Conservation (phyloP, 345 rosid genomes). For the Gossypium thurberi region DNA sequence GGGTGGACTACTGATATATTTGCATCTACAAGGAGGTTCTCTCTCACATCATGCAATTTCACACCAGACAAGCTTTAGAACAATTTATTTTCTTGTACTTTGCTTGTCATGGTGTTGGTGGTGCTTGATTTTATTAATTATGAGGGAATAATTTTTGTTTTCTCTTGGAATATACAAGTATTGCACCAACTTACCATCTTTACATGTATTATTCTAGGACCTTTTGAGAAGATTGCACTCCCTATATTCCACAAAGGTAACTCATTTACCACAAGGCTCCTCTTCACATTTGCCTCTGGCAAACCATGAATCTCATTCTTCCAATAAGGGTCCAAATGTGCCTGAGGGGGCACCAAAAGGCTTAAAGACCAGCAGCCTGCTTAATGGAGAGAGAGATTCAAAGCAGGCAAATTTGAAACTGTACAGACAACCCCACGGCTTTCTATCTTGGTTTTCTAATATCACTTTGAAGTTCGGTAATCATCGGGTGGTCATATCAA, state of each 20-base stretch:
- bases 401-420: conserved; percentile 36
- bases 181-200: neutral
- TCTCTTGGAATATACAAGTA: neutral
- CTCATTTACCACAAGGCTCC: conserved; percentile 23
- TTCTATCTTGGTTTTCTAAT: conserved; percentile 52
- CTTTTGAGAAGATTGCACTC: conserved; percentile 72
- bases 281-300: conserved; percentile 12
- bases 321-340: conserved; percentile 23
- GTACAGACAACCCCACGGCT: conserved; percentile 24
- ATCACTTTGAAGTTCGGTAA: conserved; percentile 53
- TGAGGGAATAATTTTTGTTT: neutral
- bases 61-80: neutral
- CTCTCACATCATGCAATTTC: neutral
- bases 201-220: conserved; percentile 34
- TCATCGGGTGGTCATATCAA: conserved; percentile 33
- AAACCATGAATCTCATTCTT: conserved; percentile 21
- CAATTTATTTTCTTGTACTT: neutral
- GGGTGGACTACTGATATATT: neutral
- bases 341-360: conserved; percentile 24
- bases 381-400: conserved; percentile 18
- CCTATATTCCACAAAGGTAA: conserved; percentile 32
- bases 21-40: neutral
- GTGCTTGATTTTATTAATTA: neutral
- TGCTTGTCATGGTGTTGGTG: neutral
- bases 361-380: conserved; percentile 14